A percentile compares a stretch with the other conserved stretches of the same genome.
Evolutionary conservation across 495 filamentous ascomycete genomes (phyloP).

Genomic region (Talaromyces trachyspermus): DNA sequence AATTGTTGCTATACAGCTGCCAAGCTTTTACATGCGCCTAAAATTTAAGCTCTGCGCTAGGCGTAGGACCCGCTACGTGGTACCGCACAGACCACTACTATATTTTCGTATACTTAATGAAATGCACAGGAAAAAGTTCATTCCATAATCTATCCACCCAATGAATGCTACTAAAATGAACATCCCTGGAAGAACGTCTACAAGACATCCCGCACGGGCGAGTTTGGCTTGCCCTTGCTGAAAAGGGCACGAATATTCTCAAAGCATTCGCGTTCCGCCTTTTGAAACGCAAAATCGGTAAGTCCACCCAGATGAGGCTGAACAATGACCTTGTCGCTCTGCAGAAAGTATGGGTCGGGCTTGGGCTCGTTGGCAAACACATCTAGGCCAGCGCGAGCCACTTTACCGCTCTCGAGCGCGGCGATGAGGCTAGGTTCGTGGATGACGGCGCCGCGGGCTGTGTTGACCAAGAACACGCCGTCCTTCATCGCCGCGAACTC

Average conservation of each 20-base stretch:
- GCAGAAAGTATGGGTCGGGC: constrained; percentile 29
- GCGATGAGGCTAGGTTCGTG: constrained; percentile 49
- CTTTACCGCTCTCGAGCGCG: constrained; percentile 44
- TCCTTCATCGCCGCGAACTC: constrained; percentile 56
- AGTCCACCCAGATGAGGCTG: constrained; percentile 21
- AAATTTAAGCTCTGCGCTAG: neutral
- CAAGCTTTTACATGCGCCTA: no score
- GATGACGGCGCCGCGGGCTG: constrained; percentile 51
- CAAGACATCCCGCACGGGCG: constrained; percentile 15
- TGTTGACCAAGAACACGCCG: constrained; percentile 56
- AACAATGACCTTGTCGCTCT: constrained; percentile 14
- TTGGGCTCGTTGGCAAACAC: constrained; percentile 54
- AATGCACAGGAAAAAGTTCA: no score
- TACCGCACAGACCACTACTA: no score
- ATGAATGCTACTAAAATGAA: neutral
- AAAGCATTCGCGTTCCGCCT: constrained; percentile 29
- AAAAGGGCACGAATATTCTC: constrained; percentile 33
- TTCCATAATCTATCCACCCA: neutral
- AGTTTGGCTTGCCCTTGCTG: constrained; percentile 24
- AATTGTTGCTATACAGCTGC: no score
- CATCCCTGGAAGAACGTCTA: neutral
- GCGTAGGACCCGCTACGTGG: no score
- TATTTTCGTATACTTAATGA: no score
- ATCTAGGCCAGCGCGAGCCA: constrained; percentile 46
- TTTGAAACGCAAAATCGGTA: constrained; percentile 26